These are phyloP conservation scores for Syzygium aromaticum DNA, from an alignment of 345 rosid species.

Conservation along the genomic window DNA sequence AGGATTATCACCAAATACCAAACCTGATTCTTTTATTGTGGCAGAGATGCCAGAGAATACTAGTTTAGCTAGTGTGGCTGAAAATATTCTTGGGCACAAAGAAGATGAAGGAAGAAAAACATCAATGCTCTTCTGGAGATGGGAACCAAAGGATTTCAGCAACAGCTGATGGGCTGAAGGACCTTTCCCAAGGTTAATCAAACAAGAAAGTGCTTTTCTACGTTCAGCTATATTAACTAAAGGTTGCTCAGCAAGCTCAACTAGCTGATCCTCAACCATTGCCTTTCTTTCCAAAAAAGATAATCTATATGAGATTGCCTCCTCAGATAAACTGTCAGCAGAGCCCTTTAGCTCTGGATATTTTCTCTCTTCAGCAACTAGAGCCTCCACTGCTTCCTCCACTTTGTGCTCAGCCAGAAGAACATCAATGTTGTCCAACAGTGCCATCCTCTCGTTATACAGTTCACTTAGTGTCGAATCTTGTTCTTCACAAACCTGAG, in stretches of 20 bases:
- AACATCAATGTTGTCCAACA: slow-evolving; percentile 64
- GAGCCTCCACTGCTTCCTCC: slow-evolving; percentile 63
- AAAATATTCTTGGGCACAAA: slow-evolving; percentile 63
- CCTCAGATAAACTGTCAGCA: slow-evolving; percentile 34
- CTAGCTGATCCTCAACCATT: slow-evolving; percentile 61
- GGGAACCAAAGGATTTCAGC: slow-evolving; percentile 41
- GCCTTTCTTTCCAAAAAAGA: slow-evolving; percentile 58
- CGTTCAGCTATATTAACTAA: slow-evolving; percentile 33
- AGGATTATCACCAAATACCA: slow-evolving; percentile 79
- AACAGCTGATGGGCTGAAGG: slow-evolving; percentile 70
- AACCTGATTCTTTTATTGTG: slow-evolving; percentile 65
- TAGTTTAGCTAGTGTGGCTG: slow-evolving; percentile 67
- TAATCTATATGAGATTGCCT: slow-evolving; percentile 38
- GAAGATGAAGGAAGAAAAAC: slow-evolving; percentile 67
- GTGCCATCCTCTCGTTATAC: slow-evolving; percentile 22
- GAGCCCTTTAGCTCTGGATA: slow-evolving; percentile 46
- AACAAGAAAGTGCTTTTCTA: slow-evolving; percentile 48
- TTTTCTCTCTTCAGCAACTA: slow-evolving; percentile 68
- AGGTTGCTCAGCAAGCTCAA: slow-evolving; percentile 62
- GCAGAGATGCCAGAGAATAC: slow-evolving; percentile 63
- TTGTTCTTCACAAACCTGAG: slow-evolving; percentile 15
- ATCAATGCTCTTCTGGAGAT: slow-evolving; percentile 57
- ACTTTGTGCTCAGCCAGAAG: slow-evolving; percentile 82
- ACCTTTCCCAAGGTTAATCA: slow-evolving; percentile 83
- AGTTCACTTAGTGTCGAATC: slow-evolving; percentile 19